Percentiles rank a stretch among this genome's conserved stretches.
Conservation (phyloP, 1,284 basidiomycete genomes). For the Boletus austroedulis region DNA sequence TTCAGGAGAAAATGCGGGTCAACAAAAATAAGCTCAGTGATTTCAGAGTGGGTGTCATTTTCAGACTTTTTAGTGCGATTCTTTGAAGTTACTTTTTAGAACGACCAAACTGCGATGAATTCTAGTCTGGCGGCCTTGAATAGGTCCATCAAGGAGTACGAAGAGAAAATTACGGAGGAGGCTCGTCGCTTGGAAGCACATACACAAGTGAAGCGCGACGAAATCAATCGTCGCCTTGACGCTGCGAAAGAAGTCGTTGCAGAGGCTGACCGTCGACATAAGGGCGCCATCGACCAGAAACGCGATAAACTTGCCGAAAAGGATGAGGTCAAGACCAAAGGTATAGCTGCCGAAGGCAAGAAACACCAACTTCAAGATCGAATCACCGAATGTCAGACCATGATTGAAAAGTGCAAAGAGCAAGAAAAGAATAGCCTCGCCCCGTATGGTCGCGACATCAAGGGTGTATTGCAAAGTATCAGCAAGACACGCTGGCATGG, state of each 20-base stretch:
- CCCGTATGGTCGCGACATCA: slow-evolving; percentile 63
- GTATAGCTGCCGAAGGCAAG: slow-evolving; percentile 37
- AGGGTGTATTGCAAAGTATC: slow-evolving; percentile 60
- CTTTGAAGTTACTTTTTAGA: slow-evolving; percentile 35
- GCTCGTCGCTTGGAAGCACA: slow-evolving; percentile 52
- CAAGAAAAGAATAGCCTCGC: slow-evolving; percentile 55
- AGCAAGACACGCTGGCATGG: slow-evolving; percentile 60
- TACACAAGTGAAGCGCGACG: slow-evolving; percentile 60
- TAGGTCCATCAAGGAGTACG: slow-evolving; percentile 46
- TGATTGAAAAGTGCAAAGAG: slow-evolving; percentile 47
- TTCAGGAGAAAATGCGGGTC: slow-evolving; percentile 45
- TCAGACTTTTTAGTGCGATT: background rate
- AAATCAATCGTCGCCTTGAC: slow-evolving; percentile 49
- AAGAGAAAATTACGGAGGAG: slow-evolving; percentile 56
- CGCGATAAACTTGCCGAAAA: slow-evolving; percentile 34
- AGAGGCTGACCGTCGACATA: slow-evolving; percentile 38
- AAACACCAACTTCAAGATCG: slow-evolving; percentile 35
- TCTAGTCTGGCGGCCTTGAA: slow-evolving; percentile 41
- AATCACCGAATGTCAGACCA: slow-evolving; percentile 44
- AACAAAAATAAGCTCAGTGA: slow-evolving; percentile 47
- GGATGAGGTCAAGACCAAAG: slow-evolving; percentile 36
- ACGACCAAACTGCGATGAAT: slow-evolving; percentile 49
- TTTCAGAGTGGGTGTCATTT: slow-evolving; percentile 42
- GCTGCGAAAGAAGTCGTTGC: slow-evolving; percentile 40
- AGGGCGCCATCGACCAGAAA: slow-evolving; percentile 35